Conservation (phyloP, 139 green algal genomes). For the Diplosphaera chodatii region DNA sequence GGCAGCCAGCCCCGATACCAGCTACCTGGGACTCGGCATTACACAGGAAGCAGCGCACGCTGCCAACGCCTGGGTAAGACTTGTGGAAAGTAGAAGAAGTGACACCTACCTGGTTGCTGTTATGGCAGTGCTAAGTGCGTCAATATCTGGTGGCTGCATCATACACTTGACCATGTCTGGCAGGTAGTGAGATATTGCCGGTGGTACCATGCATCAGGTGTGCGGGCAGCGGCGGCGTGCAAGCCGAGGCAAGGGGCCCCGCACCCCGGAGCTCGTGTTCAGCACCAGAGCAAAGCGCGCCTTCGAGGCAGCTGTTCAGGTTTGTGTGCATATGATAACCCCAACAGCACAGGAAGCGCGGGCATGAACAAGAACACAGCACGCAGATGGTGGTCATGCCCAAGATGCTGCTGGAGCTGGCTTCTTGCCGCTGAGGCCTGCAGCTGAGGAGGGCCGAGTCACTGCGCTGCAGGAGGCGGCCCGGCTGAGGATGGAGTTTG, state of each 20-base stretch:
- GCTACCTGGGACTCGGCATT: constrained; percentile 67
- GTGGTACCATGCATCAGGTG: too few relatives aligned
- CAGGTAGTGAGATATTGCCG: too few relatives aligned
- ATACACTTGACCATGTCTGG: too few relatives aligned
- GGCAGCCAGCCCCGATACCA: constrained; percentile 10
- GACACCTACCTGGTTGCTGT: too few relatives aligned
- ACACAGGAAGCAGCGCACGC: constrained; percentile 35
- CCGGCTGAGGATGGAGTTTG: neutral
- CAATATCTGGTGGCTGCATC: too few relatives aligned
- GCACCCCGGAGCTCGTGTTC: constrained; percentile 66
- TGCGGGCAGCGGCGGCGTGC: too few relatives aligned
- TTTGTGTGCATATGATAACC: neutral
- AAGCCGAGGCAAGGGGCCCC: neutral
- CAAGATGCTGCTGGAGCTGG: too few relatives aligned
- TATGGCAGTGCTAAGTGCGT: too few relatives aligned
- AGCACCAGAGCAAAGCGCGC: constrained; percentile 59
- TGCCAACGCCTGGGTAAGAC: constrained; percentile 22
- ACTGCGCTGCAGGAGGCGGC: neutral
- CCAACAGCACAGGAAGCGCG: neutral
- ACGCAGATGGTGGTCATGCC: too few relatives aligned
- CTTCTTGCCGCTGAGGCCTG: too few relatives aligned
- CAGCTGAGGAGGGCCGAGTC: neutral
- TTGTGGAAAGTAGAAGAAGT: too few relatives aligned
- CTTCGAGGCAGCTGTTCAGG: constrained; percentile 76
- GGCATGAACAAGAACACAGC: too few relatives aligned